phyloP scores from a whole-genome alignment of 306 rosid genomes.

The Ceratonia siliqua region DNA sequence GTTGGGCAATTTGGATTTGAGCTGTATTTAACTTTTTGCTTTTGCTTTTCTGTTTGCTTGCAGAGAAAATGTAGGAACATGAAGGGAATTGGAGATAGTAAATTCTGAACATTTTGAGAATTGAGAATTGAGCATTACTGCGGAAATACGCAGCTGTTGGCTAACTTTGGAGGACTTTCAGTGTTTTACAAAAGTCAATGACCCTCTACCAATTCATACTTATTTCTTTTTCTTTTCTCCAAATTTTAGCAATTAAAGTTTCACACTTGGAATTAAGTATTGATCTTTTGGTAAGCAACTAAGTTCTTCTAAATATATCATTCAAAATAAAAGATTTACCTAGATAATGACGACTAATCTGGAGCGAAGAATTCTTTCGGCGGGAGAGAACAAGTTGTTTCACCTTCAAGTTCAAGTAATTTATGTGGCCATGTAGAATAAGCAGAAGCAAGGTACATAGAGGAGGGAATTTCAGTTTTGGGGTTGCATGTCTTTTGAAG shows the following conservation, averaged over 20 bases:
- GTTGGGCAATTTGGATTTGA: constrained; percentile 8
- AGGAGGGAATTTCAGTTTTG: neutral
- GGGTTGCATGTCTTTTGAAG: neutral
- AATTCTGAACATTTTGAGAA: neutral
- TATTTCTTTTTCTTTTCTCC: neutral
- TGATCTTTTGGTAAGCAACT: neutral
- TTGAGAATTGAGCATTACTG: neutral
- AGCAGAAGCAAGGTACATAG: neutral
- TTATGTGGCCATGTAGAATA: neutral
- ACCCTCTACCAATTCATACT: neutral
- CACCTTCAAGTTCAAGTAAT: neutral
- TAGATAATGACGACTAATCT: constrained; percentile 21
- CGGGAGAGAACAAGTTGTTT: neutral
- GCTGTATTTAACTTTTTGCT: neutral
- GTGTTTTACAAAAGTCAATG: neutral
- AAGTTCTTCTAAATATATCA: neutral
- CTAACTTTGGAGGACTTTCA: neutral
- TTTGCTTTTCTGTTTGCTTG: constrained; percentile 26
- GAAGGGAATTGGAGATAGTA: constrained; percentile 24
- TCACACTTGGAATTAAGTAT: neutral
- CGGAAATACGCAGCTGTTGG: neutral
- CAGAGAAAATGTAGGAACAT: constrained; percentile 12
- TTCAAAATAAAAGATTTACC: neutral
- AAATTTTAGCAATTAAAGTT: neutral
- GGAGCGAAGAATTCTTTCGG: neutral